phyloP scores from a whole-genome alignment of 768 basidiomycete species.

The Gymnopilus junonius region DNA sequence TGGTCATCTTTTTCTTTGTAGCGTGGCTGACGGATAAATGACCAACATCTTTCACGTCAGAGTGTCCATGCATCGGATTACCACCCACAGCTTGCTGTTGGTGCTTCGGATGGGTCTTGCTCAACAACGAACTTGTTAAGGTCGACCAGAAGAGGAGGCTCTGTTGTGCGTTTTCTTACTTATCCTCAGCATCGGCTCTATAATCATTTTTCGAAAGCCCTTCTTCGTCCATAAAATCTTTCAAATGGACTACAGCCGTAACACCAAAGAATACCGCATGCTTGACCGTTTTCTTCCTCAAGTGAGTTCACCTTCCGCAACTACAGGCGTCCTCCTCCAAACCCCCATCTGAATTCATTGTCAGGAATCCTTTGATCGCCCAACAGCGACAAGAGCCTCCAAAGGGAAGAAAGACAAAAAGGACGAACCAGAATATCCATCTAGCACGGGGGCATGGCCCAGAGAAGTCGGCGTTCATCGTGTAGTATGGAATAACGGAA shows the following conservation, averaged over 20 bases:
- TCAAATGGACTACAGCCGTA: conserved; percentile 86
- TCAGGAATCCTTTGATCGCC: conserved; percentile 54
- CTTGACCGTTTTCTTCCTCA: conserved; percentile 85
- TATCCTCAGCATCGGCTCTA: neutral
- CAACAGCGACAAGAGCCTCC: conserved; percentile 41
- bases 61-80: conserved; percentile 77
- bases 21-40: neutral
- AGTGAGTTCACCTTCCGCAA: conserved; percentile 36
- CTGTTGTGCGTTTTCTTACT: conserved; percentile 56
- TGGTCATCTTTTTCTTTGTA: conserved; percentile 24
- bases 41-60: conserved; percentile 41
- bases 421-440: conserved; percentile 25
- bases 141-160: conserved; percentile 70
- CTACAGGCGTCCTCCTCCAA: too few species aligned
- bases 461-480: conserved; percentile 77
- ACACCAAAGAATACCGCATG: conserved; percentile 79
- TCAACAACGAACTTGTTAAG: conserved; percentile 74
- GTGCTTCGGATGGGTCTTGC: conserved; percentile 83
- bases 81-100: conserved; percentile 85
- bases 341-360: neutral
- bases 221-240: conserved; percentile 82
- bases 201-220: conserved; percentile 47
- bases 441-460: conserved; percentile 76
- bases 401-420: conserved; percentile 38
- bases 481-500: conserved; percentile 80